Evolutionary conservation across 2,329 filamentous ascomycete species (phyloP).

Genomic region (Fusarium continuum): DNA sequence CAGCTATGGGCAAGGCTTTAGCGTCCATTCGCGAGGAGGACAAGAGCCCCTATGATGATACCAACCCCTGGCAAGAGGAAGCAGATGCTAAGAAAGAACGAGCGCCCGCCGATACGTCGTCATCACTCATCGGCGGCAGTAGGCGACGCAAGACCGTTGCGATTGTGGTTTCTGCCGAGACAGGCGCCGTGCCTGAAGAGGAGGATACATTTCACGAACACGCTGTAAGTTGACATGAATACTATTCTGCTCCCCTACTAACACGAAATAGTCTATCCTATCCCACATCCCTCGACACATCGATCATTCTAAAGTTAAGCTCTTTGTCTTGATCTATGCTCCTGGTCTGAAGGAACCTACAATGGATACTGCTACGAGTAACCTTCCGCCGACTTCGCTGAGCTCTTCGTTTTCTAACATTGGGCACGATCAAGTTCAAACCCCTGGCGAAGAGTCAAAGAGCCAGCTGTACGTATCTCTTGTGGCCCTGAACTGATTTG

Average conservation of each 20-base stretch:
- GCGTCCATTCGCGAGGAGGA: conserved; percentile 87
- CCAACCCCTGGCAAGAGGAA: conserved; percentile 93
- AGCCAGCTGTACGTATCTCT: conserved; percentile 59
- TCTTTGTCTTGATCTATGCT: conserved; percentile 91
- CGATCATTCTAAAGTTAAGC: conserved; percentile 75
- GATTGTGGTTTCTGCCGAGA: conserved; percentile 85
- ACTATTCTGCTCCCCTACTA: conserved; percentile 11
- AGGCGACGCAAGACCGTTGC: conserved; percentile 81
- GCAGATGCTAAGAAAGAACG: conserved; percentile 72
- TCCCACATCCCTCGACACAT: conserved; percentile 85
- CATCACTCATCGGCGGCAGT: conserved; percentile 51
- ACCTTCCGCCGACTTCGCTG: conserved; percentile 69
- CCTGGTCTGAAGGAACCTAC: conserved; percentile 77
- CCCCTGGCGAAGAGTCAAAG: conserved; percentile 70
- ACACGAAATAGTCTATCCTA: conserved; percentile 74
- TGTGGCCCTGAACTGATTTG: background rate
- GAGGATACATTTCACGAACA: conserved; percentile 76
- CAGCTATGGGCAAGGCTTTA: conserved; percentile 82
- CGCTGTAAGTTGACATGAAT: conserved; percentile 68
- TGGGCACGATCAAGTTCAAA: conserved; percentile 74
- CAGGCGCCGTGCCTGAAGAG: conserved; percentile 65
- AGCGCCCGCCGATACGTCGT: conserved; percentile 38
- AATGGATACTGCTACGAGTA: conserved; percentile 61
- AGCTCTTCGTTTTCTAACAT: conserved; percentile 92
- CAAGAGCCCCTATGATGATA: conserved; percentile 78